Base-by-base conservation (phyloP, 345 rosid genomes). In the Luvunga scandens region DNA sequence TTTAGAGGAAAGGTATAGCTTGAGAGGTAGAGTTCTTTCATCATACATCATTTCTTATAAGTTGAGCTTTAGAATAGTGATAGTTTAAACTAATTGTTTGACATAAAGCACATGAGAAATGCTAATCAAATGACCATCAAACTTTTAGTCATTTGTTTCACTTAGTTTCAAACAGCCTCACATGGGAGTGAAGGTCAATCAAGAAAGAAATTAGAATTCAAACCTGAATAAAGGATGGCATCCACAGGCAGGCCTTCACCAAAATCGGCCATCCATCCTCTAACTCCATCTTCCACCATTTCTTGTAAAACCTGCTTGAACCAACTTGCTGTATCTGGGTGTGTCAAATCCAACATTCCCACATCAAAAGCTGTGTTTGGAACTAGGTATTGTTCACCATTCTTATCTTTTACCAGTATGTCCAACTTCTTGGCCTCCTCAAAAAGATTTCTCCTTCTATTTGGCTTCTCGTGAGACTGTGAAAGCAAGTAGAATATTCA, bases 211-310 rank as follows among this genome's bases (percentile, higher is more conserved):
- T 63, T 33, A 38, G 45, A 48, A 70, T 59, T 42, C 65, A 16
- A 78, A 91, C 94, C 94, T 85, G 95, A 91, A 81, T 86, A 86
- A 14, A 88, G 89, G 61, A 65, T 63, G 45, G 90, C 93, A 78
- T 91, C 95, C 57, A 88, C 80, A 6, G 95, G 95, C 38, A 91
- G 88, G 75, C 93, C 95, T 85, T 91, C 95, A 31, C 95, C 95
- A 81, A 91, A 91, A 87, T 91, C 95, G 67, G 95, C 95, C 93
- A 91, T 89, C 95, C 95, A 91, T 42, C 95, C 95, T 85, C 86
- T 82, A 70, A 89, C 89, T 28, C 95, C 95, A 76, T 86, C 89
- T 48, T 85, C 85, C 80, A 88, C 91, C 95, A 91, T 91, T 80
- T 88, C 91, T 77, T 78, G 82, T 72, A 89, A 81, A 81, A 91